Evolutionary conservation across 2,329 filamentous ascomycete genomes (phyloP).

Genomic region (Aspergillus fijiensis): DNA sequence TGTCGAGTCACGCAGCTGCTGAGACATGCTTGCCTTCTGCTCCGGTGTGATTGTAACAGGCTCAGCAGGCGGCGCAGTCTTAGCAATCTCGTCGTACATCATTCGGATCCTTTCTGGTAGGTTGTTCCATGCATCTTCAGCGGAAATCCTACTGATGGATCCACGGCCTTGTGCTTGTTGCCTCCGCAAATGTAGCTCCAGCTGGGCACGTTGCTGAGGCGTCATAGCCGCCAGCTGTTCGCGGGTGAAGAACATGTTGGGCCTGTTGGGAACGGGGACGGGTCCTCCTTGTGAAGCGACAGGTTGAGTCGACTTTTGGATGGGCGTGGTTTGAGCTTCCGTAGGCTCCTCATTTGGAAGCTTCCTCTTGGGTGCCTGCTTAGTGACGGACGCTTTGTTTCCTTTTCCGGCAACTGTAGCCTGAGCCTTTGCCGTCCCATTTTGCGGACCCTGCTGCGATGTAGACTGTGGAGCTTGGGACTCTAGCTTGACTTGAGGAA

Average conservation of each 20-base stretch:
- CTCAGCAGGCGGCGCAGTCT: slow-evolving; percentile 31
- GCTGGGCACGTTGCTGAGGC: slow-evolving; percentile 42
- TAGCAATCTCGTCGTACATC: slow-evolving; percentile 39
- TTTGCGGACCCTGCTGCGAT: slow-evolving; percentile 28
- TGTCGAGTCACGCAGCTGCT: slow-evolving; percentile 42
- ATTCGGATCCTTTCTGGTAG: slow-evolving; percentile 41
- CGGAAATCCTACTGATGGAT: slow-evolving; percentile 32
- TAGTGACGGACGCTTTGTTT: slow-evolving; percentile 27
- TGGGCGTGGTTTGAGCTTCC: slow-evolving; percentile 42
- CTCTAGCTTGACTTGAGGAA: slow-evolving; percentile 26
- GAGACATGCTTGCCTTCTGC: slow-evolving; percentile 39
- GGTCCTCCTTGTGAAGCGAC: slow-evolving; percentile 20
- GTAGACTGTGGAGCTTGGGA: slow-evolving; percentile 9
- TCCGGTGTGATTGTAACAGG: slow-evolving; percentile 40
- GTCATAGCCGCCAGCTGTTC: slow-evolving; percentile 42
- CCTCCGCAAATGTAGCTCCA: slow-evolving; percentile 38
- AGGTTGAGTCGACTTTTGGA: slow-evolving; percentile 28
- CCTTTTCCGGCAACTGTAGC: slow-evolving; percentile 26
- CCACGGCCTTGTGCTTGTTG: slow-evolving; percentile 35
- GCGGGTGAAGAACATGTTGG: slow-evolving; percentile 27
- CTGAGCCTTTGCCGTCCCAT: slow-evolving; percentile 33
- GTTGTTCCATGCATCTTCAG: slow-evolving; percentile 41
- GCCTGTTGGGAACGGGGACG: slow-evolving; percentile 22
- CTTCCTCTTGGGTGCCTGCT: slow-evolving; percentile 45
- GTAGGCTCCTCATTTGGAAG: slow-evolving; percentile 48